Percentiles rank a stretch among this genome's conserved stretches.
Evolutionary conservation across 2,329 filamentous ascomycete genomes (phyloP).

Genomic region (Diaporthe ampelina): DNA sequence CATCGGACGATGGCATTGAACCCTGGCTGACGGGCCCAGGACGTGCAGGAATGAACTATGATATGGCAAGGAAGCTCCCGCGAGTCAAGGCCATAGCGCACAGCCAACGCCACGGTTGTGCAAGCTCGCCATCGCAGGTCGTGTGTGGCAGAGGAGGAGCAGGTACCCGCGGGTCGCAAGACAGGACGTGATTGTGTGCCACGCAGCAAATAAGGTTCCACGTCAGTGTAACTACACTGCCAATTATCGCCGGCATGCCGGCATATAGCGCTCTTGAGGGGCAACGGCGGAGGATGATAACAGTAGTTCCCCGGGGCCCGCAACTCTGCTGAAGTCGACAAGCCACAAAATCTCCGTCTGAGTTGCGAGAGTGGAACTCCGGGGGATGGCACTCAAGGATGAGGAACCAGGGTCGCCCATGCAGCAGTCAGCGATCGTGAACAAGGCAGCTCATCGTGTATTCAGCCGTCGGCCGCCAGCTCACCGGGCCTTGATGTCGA

Average conservation of each 20-base stretch:
- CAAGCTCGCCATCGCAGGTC: constrained; percentile 6
- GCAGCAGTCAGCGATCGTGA: not conserved
- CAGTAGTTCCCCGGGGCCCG: constrained; percentile 22
- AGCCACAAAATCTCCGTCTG: constrained; percentile 24
- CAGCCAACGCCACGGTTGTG: constrained; percentile 21
- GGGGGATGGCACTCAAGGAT: constrained; percentile 13
- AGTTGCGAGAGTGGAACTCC: constrained; percentile 4
- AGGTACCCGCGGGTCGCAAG: constrained; percentile 34
- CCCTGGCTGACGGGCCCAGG: constrained; percentile 2
- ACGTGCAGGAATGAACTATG: constrained; percentile 6
- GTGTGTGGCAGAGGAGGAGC: constrained; percentile 16
- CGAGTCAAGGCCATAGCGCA: constrained; percentile 10
- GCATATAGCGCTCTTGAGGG: constrained; percentile 12
- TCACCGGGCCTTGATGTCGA: not conserved
- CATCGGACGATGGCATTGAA: constrained; percentile 21
- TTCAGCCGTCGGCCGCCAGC: not conserved
- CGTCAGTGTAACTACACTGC: constrained; percentile 7
- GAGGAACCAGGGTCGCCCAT: constrained; percentile 21
- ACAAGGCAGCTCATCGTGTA: not conserved
- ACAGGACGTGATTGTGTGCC: constrained; percentile 36
- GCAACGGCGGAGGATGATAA: not conserved
- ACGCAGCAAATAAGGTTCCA: constrained; percentile 25
- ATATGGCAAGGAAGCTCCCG: constrained; percentile 13
- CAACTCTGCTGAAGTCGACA: constrained; percentile 26
- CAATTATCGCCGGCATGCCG: constrained; percentile 1